Base-by-base conservation (phyloP, 2,329 filamentous ascomycete species). In the Pseudovirgaria hyperparasitica region DNA sequence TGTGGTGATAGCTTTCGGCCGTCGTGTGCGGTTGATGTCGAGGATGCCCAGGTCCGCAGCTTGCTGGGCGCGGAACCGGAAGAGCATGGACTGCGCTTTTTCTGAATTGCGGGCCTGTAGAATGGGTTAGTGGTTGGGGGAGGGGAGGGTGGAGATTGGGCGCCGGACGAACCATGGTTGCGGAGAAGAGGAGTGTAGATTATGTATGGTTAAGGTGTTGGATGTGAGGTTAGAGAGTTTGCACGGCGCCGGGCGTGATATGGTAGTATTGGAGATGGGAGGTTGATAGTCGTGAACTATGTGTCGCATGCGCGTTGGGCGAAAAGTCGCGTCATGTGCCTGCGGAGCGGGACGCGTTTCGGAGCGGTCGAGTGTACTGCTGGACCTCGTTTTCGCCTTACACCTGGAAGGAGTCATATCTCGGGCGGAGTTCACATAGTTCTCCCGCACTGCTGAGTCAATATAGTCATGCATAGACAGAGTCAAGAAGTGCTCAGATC, bases 71-170 rank as follows among this genome's bases (percentile, higher is more conserved):
- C 90, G 84, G 67, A 98, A 98, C 67, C 90, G 87, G 65, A 94
- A 98, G 57, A 98, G 87, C 87, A 98, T 98, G 25, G 86, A 94
- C 66, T 98, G 90, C 48, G 90, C 87, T 59, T 96, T 98, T 70
- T 96, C 87, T 23, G 82, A 87, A 58, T 96, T 94, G 51, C 87
- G 87, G 50, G 87, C 86, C 87, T 85, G 42, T 13, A 14, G n/a
- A 24, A 20, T 13, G 50, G 48, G 40, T 25, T 45, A 45, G 40
- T 30, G 38, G 37, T 31, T 25, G 33, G 38, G 31, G 20, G 14
- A n/a, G 28, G 19, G 24, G 24, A 23, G 28, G 29, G 28, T 18
- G 19, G 20, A 28, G 11, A 29, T 11, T 20, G 10, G 26, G 20
- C 28, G 17, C n/a, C n/a, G 19, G 27, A 19, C 27, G 27, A 24